These are phyloP conservation scores for Stereocaulon alpinum DNA, from an alignment of 495 filamentous ascomycete species.

Conservation along the genomic window DNA sequence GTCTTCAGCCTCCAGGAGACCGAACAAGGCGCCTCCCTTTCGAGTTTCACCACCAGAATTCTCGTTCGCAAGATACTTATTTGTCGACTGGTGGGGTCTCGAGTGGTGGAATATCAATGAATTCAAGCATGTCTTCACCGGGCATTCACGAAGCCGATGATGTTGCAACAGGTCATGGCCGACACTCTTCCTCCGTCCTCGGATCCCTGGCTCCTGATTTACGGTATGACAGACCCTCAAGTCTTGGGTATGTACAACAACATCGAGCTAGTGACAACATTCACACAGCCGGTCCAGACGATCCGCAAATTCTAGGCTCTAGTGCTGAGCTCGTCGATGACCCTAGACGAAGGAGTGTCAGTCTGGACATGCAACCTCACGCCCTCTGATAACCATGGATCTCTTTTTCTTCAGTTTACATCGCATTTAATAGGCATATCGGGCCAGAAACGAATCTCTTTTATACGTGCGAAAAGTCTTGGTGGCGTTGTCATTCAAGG, in stretches of 20 bases:
- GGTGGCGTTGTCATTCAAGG: constrained; percentile 8
- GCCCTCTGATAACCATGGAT: not conserved
- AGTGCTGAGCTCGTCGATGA: constrained; percentile 38
- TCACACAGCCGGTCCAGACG: constrained; percentile 45
- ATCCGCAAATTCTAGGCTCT: constrained; percentile 40
- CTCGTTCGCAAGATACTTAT: constrained; percentile 18
- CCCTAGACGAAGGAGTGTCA: constrained; percentile 19
- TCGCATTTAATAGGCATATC: not conserved
- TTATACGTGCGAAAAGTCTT: constrained; percentile 7
- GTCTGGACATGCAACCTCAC: constrained; percentile 21
- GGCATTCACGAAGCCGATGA: constrained; percentile 9
- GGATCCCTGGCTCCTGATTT: constrained; percentile 22
- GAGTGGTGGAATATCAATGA: constrained; percentile 12
- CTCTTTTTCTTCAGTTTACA: constrained; percentile 16
- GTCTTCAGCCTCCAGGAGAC: constrained; percentile 12
- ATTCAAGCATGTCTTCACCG: constrained; percentile 19
- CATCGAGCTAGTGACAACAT: constrained; percentile 51
- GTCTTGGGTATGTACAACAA: constrained; percentile 64
- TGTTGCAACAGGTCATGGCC: constrained; percentile 12
- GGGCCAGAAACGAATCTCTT: constrained; percentile 15
- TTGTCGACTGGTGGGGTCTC: constrained; percentile 15
- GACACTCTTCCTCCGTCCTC: constrained; percentile 26
- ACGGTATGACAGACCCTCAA: constrained; percentile 50
- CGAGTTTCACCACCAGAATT: constrained; percentile 12
- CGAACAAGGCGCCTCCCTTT: constrained; percentile 19